Base-by-base conservation (phyloP, 2,329 filamentous ascomycete genomes). In the Ophiocordyceps camponoti-rufipedis region DNA sequence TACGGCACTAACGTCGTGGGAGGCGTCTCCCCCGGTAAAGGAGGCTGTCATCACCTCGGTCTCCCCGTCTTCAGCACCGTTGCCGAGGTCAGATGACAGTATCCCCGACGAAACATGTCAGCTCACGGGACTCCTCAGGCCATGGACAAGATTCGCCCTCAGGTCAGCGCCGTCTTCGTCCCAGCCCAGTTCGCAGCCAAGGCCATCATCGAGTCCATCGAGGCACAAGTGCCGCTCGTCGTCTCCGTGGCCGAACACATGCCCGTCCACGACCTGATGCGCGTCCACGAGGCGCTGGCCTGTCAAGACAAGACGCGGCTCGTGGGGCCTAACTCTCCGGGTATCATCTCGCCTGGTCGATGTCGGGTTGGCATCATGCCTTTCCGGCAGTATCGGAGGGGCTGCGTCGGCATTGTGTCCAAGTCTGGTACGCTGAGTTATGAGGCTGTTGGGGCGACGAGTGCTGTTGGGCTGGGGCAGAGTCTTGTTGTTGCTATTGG, bases 361-460 rank as follows among this genome's bases (percentile, higher is more conserved):
- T 88, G 83, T 52, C 47, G 62, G 1, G 57, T 65, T 5, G 63
- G 63, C 2, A 65, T 66, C 39, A 66, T 66, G 63, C 63, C 62
- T 1, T 62, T 61, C 43, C 55, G 53, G 29, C 62, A 66, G 51
- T 66, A 64, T 28, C 48, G 46, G 1, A 71, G 75, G 1, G 84
- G 82, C 0, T 72, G 74, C 47, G 67, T 89, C 19, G 83, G 82
- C 2, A 83, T 89, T 46, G 74, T 85, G 3, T 81, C 82, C n/a
- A 87, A 85, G 57, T 86, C 81, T 0, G 84, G 83, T 1, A 89
- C 84, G 0, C 63, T 89, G 39, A 85, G 81, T 49, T 89, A 88
- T 54, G 84, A 89, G 58, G 77, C 83, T 2, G 83, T 87, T 1
- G 83, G 80, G 0, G 79, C 81, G 1, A 78, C 84, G 23, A 84